Base-by-base conservation (phyloP, 306 rosid species). In the Lithocarpus polystachyus region DNA sequence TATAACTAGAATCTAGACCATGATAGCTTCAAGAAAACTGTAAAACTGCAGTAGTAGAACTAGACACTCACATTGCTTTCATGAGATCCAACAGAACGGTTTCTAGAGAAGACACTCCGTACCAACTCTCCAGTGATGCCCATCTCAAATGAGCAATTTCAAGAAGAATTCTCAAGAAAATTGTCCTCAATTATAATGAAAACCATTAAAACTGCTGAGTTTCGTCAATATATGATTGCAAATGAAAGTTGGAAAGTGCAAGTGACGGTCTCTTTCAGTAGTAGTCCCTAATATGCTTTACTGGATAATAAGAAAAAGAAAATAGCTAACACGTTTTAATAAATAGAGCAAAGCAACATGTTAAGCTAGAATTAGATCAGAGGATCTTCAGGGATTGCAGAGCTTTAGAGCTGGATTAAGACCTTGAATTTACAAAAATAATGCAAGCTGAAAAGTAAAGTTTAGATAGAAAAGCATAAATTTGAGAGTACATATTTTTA, bases 51-150 rank as follows among this genome's bases (percentile, higher is more conserved):
- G 15, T 31, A 62, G 9, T 40, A 40, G 45, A 40, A 40, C 45
- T 56, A 61, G 43, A 77, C 28, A 91, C 93, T 89, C 75, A 90
- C 98, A 81, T 82, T 89, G 85, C 45, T 90, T 73, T 93, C 91
- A 73, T 78, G 87, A 43, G 87, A 75, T 31, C 81, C 77, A 53
- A 60, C 33, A 56, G 90, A 84, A 17, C 91, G 82, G 73, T 81
- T 92, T 81, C 83, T 89, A 60, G 89, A 87, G 90, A 94, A 90
- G 80, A 94, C 98, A 84, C 81, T 90, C 84, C 86, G 88, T 45
- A 89, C 97, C 82, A 94, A 81, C 73, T 85, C 98, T 18, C 91
- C 88, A 24, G 84, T 88, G 88, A 94, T 87, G n/a, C 98, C 98
- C 98, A 94, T 94, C 57, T 72, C 60, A 57, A 73, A 53, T 71